These are phyloP conservation scores for Cucurbita argyrosperma DNA, from an alignment of 306 rosid genomes.

Conservation along the genomic window DNA sequence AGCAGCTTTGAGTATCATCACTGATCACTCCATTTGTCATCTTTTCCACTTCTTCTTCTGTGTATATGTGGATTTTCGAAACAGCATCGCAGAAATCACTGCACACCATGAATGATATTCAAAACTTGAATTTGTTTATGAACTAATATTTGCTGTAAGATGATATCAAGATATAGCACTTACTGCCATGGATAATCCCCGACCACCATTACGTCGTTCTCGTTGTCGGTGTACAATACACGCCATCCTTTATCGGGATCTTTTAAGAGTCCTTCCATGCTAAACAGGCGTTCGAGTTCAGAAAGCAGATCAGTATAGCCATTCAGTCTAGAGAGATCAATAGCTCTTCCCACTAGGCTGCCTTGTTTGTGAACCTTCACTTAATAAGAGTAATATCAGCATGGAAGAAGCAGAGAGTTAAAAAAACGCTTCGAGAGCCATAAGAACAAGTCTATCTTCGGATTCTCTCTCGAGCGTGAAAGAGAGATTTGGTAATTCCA, in stretches of 20 bases:
- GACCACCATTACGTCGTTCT: constrained; percentile 91
- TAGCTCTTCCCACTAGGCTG: constrained; percentile 91
- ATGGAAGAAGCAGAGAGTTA: constrained; percentile 32
- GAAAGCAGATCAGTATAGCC: constrained; percentile 60
- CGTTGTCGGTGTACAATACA: constrained; percentile 77
- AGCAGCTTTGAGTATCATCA: constrained; percentile 78
- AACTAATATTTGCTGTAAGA: neutral
- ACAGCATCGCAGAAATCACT: constrained; percentile 81
- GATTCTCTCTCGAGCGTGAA: too few relatives aligned
- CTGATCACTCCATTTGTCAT: constrained; percentile 64
- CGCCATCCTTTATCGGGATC: constrained; percentile 81
- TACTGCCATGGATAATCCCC: constrained; percentile 97
- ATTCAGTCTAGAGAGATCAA: constrained; percentile 74
- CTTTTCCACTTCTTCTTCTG: constrained; percentile 91
- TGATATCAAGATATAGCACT: constrained; percentile 17
- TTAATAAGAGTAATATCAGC: constrained; percentile 34
- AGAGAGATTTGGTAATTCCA: too few relatives aligned
- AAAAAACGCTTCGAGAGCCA: too few relatives aligned
- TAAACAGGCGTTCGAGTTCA: constrained; percentile 79
- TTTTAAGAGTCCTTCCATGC: constrained; percentile 88
- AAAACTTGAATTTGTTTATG: neutral
- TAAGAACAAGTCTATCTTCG: too few relatives aligned
- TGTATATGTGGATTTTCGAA: constrained; percentile 68
- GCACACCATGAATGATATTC: constrained; percentile 13
- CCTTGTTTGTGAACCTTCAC: constrained; percentile 99